phyloP scores from a whole-genome alignment of 306 rosid genomes.

The Arachis stenosperma region DNA sequence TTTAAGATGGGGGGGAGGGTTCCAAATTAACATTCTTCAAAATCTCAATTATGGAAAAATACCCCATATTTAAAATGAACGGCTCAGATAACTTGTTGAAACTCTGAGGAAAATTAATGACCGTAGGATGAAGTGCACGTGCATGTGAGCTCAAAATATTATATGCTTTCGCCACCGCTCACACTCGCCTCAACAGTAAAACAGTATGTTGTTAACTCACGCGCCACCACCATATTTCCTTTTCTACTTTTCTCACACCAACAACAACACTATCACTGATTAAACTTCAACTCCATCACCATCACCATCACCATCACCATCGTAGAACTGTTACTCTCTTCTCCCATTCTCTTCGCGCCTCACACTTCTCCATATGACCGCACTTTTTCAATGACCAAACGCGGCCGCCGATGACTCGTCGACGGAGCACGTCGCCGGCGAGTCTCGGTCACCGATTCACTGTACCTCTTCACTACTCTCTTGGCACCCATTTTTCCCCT shows the following conservation, averaged over 20 bases:
- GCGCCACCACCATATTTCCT: slow-evolving; percentile 37
- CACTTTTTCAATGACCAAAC: background rate
- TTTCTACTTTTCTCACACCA: slow-evolving; percentile 12
- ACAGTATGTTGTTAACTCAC: slow-evolving; percentile 37
- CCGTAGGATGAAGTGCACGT: background rate
- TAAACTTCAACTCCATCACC: slow-evolving; percentile 3
- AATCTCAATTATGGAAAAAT: too few species aligned
- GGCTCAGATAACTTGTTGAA: too few species aligned
- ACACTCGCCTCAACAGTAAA: slow-evolving; percentile 24
- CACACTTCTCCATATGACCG: slow-evolving; percentile 45
- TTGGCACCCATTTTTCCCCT: slow-evolving; percentile 43
- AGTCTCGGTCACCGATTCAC: slow-evolving; percentile 79
- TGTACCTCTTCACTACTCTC: slow-evolving; percentile 74
- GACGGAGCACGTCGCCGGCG: slow-evolving; percentile 63
- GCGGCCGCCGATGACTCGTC: slow-evolving; percentile 22
- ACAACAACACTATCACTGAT: background rate
- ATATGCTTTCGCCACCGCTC: slow-evolving; percentile 2
- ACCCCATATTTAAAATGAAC: too few species aligned
- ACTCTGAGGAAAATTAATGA: background rate
- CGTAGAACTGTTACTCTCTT: slow-evolving; percentile 2
- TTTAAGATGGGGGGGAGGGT: too few species aligned
- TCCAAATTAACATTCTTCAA: too few species aligned
- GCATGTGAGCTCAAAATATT: background rate
- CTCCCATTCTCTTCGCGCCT: slow-evolving; percentile 37
- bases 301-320: background rate